phyloP scores from a whole-genome alignment of 805 yeast genomes.

The Pichia membranifaciens region DNA sequence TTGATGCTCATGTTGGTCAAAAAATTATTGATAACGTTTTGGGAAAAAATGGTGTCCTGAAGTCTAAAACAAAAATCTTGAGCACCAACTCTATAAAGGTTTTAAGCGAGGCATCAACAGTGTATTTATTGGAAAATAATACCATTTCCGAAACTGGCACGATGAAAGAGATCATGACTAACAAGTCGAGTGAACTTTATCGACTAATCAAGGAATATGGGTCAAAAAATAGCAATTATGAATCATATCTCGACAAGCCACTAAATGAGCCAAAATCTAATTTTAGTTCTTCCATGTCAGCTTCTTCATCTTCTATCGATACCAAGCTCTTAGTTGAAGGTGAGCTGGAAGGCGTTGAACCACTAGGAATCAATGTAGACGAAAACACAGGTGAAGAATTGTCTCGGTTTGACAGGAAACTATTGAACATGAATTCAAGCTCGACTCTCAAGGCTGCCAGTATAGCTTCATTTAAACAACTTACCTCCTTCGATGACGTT shows the following conservation, averaged over 20 bases:
- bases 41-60: constrained; percentile 41
- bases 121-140: constrained; percentile 51
- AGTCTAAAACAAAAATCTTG: constrained; percentile 46
- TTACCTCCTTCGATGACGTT: constrained; percentile 24
- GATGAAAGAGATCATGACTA: constrained; percentile 34
- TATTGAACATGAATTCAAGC: constrained; percentile 10
- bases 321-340: constrained; percentile 10
- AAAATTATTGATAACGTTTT: constrained; percentile 63
- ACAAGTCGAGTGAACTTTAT: constrained; percentile 24
- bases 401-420: constrained; percentile 11
- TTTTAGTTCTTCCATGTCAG: background rate
- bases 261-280: background rate
- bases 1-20: constrained; percentile 92
- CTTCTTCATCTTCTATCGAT: constrained; percentile 3
- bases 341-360: constrained; percentile 14
- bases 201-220: constrained; percentile 38
- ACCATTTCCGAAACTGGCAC: constrained; percentile 52
- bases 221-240: constrained; percentile 1
- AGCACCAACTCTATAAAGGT: constrained; percentile 55
- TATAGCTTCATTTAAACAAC: constrained; percentile 50
- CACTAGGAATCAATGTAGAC: constrained; percentile 15
- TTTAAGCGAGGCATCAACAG: constrained; percentile 51
- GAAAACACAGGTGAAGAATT: constrained; percentile 17
- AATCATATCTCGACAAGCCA: background rate
- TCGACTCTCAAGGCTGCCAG: constrained; percentile 53